A percentile compares a stretch with the other conserved stretches of the same genome.
Evolutionary conservation across 1,284 basidiomycete genomes (phyloP).

Genomic region (Earliella scabrosa): DNA sequence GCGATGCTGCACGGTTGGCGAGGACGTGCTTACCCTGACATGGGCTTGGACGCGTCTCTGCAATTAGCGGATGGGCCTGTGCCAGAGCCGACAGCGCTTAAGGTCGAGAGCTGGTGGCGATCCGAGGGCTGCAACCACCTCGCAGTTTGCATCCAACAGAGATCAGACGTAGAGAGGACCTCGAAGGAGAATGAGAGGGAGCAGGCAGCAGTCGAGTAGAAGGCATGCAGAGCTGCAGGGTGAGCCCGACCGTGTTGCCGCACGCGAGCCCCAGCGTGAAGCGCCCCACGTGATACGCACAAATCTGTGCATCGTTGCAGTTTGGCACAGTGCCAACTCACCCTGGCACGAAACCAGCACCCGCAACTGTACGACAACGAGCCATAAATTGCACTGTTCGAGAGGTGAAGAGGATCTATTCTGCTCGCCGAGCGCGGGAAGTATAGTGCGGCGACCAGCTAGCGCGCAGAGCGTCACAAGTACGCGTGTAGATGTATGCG

Average conservation of each 20-base stretch:
- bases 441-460: neutral
- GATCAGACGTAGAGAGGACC: too few species aligned
- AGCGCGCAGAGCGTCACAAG: neutral
- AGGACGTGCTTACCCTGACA: neutral
- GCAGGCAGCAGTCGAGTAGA: neutral
- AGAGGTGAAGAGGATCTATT: slow-evolving; percentile 4
- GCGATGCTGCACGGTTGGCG: neutral
- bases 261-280: too few species aligned
- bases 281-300: slow-evolving; percentile 6
- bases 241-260: too few species aligned
- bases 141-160: neutral
- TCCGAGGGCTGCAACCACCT: neutral
- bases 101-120: neutral
- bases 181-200: neutral
- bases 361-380: too few species aligned
- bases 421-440: neutral
- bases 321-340: neutral
- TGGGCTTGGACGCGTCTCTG: slow-evolving; percentile 5
- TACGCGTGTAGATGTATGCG: neutral
- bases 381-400: too few species aligned
- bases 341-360: too few species aligned
- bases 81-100: slow-evolving; percentile 3
- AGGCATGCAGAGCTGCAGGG: slow-evolving; percentile 6
- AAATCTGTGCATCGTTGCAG: neutral
- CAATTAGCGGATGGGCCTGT: neutral